Conservation (phyloP, 2,329 filamentous ascomycete genomes). For the Alternaria burnsii region DNA sequence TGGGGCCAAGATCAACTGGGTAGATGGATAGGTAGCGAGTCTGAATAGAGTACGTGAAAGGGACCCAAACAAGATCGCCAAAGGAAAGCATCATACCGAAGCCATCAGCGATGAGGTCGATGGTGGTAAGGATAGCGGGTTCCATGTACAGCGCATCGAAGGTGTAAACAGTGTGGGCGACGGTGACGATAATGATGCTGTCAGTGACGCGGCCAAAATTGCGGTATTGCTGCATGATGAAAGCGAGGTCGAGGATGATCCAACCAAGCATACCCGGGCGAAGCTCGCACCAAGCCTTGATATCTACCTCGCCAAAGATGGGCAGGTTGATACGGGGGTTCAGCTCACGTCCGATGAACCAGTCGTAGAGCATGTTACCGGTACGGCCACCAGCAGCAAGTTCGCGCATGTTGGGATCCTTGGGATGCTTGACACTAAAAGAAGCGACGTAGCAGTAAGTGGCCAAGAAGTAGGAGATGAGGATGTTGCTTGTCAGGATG, state of each 20-base stretch:
- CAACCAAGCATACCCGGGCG: conserved; percentile 92
- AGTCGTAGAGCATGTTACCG: conserved; percentile 91
- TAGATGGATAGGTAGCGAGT: conserved; percentile 84
- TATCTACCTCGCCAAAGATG: conserved; percentile 83
- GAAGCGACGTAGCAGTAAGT: conserved; percentile 82
- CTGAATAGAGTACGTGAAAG: conserved; percentile 87
- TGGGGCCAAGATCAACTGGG: conserved; percentile 77
- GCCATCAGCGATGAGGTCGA: conserved; percentile 91
- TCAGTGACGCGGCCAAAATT: conserved; percentile 84
- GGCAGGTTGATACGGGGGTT: conserved; percentile 86
- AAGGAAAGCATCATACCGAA: conserved; percentile 96
- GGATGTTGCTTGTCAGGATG: conserved; percentile 81
- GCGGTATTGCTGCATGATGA: conserved; percentile 87
- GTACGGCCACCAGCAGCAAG: conserved; percentile 82
- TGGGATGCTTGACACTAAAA: conserved; percentile 77
- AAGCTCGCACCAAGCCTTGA: conserved; percentile 89
- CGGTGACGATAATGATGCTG: conserved; percentile 80
- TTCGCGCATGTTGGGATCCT: conserved; percentile 75
- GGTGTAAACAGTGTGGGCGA: conserved; percentile 82
- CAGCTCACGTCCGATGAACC: conserved; percentile 94
- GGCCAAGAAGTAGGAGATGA: conserved; percentile 77
- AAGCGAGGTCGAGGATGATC: conserved; percentile 84
- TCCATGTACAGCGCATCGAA: conserved; percentile 89
- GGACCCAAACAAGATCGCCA: conserved; percentile 91
- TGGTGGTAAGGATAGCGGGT: conserved; percentile 86